phyloP scores from a whole-genome alignment of 805 yeast species.

The Wickerhamomyces mucosus region DNA sequence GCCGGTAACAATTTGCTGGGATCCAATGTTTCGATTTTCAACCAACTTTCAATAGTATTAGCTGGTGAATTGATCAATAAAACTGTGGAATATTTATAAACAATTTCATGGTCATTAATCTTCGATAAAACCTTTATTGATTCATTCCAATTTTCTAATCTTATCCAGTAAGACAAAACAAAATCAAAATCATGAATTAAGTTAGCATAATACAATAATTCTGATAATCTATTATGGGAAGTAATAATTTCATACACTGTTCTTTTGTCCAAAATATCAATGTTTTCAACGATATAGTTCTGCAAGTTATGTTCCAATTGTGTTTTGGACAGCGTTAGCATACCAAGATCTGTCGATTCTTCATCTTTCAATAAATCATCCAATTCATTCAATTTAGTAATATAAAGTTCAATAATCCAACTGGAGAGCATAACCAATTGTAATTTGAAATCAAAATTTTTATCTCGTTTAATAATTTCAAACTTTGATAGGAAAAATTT shows the following conservation, averaged over 20 bases:
- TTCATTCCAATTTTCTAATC: conserved; percentile 61
- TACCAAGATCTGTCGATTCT: conserved; percentile 15
- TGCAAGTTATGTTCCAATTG: conserved; percentile 26
- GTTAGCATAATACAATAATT: conserved; percentile 59
- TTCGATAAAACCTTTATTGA: conserved; percentile 51
- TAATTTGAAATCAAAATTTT: conserved; percentile 19
- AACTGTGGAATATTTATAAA: conserved; percentile 62
- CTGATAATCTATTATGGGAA: conserved; percentile 54
- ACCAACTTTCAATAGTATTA: conserved; percentile 73
- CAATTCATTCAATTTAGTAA: conserved; percentile 24
- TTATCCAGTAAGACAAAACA: conserved; percentile 61
- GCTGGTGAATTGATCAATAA: conserved; percentile 59
- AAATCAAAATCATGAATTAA: conserved; percentile 58
- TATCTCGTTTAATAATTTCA: conserved; percentile 17
- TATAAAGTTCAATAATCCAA: conserved; percentile 27
- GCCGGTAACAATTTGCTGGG: conserved; percentile 68
- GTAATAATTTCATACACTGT: conserved; percentile 66
- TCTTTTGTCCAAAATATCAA: conserved; percentile 44
- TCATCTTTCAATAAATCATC: conserved; percentile 24
- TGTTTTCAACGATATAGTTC: conserved; percentile 40
- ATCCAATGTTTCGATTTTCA: conserved; percentile 43
- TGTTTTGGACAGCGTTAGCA: conserved; percentile 18
- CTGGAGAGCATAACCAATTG: conserved; percentile 23
- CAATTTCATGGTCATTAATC: conserved; percentile 35
- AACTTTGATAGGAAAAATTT: conserved; percentile 38